Base-by-base conservation (phyloP, 75 land plant species). In the Pinus albicaulis region DNA sequence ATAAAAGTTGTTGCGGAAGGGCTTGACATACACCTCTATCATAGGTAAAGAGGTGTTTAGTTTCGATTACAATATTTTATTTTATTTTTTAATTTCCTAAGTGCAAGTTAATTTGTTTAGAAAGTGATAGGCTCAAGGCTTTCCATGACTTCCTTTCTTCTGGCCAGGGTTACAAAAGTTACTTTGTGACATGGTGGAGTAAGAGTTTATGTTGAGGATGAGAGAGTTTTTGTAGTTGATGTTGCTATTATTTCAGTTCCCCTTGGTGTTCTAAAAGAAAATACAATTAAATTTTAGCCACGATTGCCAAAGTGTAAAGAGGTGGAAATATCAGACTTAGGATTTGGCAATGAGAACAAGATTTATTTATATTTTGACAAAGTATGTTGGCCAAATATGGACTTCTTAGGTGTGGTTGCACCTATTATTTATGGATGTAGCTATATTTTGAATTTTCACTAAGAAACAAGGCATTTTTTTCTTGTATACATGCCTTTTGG, bases 401-500 rank as follows among this genome's bases (percentile, higher is more conserved):
- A 93, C 70, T 81, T 93, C 53, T 68, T 93, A 19, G 96, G 96
- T 19, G 79, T 87, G n/a, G 96, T 93, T 72, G 91, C 96, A 24
- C 70, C 89, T 34, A 87, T 87, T 25, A 73, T 93, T 7, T 87
- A 91, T 72, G 80, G 79, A 22, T 93, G 96, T 72, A 84, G 93
- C 56, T 91, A 93, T 75, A 91, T 93, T 65, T 81, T 93, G 24
- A 93, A 93, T 82, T 84, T 93, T 72, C 96, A 93, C 83, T 91
- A 93, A 85, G 93, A 91, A 64, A 89, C 93, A 7, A 92, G 96
- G 19, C 87, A 93, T 75, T 93, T 93, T 68, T 87, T 93, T 63
- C 93, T 93, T 57, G 96, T 93, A 22, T 93, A 91, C 82, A 93
- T 93, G 96, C 88, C 93, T 74, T 86, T 93, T 73, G 96, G 96